Evolutionary conservation across 225 moss, liverwort and hornwort species (phyloP).

Genomic region (Rhytidiadelphus loreus): DNA sequence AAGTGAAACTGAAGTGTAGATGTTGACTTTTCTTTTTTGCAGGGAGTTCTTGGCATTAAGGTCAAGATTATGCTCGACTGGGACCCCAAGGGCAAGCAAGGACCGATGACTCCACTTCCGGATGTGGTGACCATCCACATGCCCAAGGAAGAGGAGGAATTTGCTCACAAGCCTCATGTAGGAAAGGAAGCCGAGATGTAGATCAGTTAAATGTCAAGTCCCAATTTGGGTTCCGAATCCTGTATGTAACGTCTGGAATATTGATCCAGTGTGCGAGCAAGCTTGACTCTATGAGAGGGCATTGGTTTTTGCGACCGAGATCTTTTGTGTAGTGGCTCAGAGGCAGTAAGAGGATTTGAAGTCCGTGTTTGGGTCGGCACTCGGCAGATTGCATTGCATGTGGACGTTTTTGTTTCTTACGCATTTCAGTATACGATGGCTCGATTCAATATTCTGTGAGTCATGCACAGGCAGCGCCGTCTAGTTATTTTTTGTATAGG

Average conservation of each 20-base stretch:
- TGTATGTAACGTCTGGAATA: background rate
- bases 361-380: background rate
- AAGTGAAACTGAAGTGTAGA: background rate
- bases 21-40: background rate
- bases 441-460: background rate
- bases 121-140: slow-evolving; percentile 87
- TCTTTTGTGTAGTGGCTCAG: background rate
- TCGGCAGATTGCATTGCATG: background rate
- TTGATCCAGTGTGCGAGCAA: background rate
- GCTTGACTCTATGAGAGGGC: background rate
- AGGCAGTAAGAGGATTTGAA: background rate
- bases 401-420: background rate
- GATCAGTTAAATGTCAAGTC: background rate
- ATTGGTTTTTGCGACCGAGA: background rate
- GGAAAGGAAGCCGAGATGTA: slow-evolving; percentile 18
- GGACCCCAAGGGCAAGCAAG: slow-evolving; percentile 92
- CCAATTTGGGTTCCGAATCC: background rate
- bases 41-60: slow-evolving; percentile 86
- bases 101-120: slow-evolving; percentile 87
- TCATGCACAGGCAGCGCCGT: fast-evolving
- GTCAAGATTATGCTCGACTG: slow-evolving; percentile 93
- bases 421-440: background rate
- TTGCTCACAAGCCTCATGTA: slow-evolving; percentile 38
- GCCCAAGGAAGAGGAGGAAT: slow-evolving; percentile 86
- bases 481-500: no score